A percentile compares a stretch with the other conserved stretches of the same genome.
phyloP scores from a whole-genome alignment of 148 eudicot species.

The Arctostaphylos glauca region DNA sequence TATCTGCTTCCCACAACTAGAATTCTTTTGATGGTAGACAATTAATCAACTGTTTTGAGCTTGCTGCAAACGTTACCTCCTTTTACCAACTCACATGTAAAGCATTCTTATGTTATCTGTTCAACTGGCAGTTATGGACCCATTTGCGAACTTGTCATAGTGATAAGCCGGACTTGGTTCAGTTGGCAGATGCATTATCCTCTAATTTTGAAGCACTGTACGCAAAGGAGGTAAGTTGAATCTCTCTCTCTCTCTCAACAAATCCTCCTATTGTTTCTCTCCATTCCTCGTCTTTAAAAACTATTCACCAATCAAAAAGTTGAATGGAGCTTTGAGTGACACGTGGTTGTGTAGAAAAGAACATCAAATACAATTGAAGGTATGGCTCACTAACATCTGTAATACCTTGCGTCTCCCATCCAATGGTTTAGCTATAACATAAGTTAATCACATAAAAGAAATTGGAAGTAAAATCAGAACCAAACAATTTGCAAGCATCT shows the following conservation, averaged over 20 bases:
- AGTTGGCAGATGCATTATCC: conserved; percentile 46
- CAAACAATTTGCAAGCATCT: background rate
- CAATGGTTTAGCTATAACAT: background rate
- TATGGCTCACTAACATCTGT: background rate
- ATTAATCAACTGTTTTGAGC: background rate
- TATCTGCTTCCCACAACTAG: background rate
- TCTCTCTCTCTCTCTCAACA: conserved; percentile 2
- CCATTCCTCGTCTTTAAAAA: background rate
- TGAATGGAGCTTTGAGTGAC: conserved; percentile 2
- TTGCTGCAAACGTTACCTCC: background rate
- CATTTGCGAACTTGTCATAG: conserved; percentile 39
- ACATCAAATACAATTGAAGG: background rate
- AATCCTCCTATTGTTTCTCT: background rate
- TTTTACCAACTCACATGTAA: background rate
- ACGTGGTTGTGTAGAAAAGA: background rate
- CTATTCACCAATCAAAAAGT: background rate
- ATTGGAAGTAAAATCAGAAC: background rate
- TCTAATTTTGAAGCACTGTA: conserved; percentile 52
- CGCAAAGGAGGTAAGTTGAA: conserved; percentile 51
- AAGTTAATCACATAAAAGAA: background rate
- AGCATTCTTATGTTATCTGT: conserved; percentile 24
- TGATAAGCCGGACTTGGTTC: conserved; percentile 52
- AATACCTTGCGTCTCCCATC: background rate
- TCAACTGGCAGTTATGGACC: conserved; percentile 57
- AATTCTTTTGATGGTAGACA: conserved; percentile 2